These are phyloP conservation scores for Russula brevipes DNA, from an alignment of 768 basidiomycete species.

Conservation along the genomic window DNA sequence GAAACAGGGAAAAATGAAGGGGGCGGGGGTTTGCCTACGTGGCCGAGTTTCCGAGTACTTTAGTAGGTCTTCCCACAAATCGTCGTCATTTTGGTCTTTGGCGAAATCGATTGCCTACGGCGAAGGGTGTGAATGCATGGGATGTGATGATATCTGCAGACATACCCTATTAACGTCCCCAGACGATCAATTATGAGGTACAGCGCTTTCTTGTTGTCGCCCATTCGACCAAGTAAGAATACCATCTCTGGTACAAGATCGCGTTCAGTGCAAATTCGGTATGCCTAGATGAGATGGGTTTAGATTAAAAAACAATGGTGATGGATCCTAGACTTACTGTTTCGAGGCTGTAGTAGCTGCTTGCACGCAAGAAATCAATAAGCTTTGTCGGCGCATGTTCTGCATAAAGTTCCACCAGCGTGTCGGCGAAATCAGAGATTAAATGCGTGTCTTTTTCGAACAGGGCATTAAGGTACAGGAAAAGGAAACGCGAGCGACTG, in stretches of 20 bases:
- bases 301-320: neutral
- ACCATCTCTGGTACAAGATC: slow-evolving; percentile 96
- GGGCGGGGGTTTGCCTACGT: slow-evolving; percentile 39
- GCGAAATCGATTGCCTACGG: slow-evolving; percentile 81
- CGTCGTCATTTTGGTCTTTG: slow-evolving; percentile 93
- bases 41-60: slow-evolving; percentile 93
- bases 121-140: neutral
- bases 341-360: slow-evolving; percentile 88
- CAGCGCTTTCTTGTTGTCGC: slow-evolving; percentile 92
- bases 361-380: slow-evolving; percentile 88
- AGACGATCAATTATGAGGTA: slow-evolving; percentile 92
- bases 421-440: slow-evolving; percentile 75
- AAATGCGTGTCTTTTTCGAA: slow-evolving; percentile 82
- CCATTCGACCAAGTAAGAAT: slow-evolving; percentile 94
- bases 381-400: slow-evolving; percentile 74
- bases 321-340: slow-evolving; percentile 40
- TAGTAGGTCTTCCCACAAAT: slow-evolving; percentile 95
- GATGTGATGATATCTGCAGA: slow-evolving; percentile 3
- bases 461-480: slow-evolving; percentile 88
- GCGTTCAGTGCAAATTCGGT: slow-evolving; percentile 73
- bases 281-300: slow-evolving; percentile 54
- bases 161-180: slow-evolving; percentile 82
- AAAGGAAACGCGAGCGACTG: slow-evolving; percentile 71
- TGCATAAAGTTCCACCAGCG: slow-evolving; percentile 89
- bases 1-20: neutral